These are phyloP conservation scores for Ophiocordyceps camponoti-rufipedis DNA, from an alignment of 2,329 filamentous ascomycete species.

Conservation along the genomic window DNA sequence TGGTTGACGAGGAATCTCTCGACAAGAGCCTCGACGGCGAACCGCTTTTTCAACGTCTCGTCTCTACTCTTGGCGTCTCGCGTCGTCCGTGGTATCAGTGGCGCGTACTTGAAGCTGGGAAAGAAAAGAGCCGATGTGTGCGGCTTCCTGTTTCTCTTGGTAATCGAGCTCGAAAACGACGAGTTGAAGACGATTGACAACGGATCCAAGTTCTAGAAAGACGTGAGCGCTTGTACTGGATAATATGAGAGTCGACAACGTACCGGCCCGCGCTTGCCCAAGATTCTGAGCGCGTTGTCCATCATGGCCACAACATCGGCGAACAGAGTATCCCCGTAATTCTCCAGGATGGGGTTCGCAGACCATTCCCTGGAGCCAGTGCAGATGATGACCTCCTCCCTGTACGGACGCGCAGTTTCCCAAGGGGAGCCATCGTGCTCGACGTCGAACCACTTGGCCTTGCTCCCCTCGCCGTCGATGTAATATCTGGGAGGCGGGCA, in stretches of 20 bases:
- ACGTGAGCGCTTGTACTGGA: too few relatives aligned
- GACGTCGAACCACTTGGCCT: constrained; percentile 29
- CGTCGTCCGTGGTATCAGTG: constrained; percentile 27
- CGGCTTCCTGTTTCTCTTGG: constrained; percentile 15
- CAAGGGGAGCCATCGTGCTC: constrained; percentile 53
- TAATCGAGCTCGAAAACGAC: constrained; percentile 44
- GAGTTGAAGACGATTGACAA: constrained; percentile 61
- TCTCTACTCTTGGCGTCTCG: too few relatives aligned
- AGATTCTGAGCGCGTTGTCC: constrained; percentile 23
- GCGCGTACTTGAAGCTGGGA: constrained; percentile 68
- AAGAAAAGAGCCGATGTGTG: constrained; percentile 51
- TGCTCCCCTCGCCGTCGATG: too few relatives aligned
- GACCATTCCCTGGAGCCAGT: constrained; percentile 69
- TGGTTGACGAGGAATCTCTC: not conserved
- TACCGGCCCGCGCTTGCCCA: too few relatives aligned
- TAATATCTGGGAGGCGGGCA: too few relatives aligned
- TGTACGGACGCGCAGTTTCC: constrained; percentile 60
- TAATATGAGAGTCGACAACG: too few relatives aligned
- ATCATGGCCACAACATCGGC: constrained; percentile 44
- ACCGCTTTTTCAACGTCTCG: too few relatives aligned
- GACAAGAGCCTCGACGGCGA: constrained; percentile 16
- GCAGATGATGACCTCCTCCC: constrained; percentile 68
- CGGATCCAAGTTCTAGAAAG: constrained; percentile 20
- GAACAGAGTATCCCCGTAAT: constrained; percentile 45
- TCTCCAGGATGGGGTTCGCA: constrained; percentile 70